A percentile compares a stretch with the other conserved stretches of the same genome.
Conservation (phyloP, 495 filamentous ascomycete genomes). For the Penicillium goetzii region DNA sequence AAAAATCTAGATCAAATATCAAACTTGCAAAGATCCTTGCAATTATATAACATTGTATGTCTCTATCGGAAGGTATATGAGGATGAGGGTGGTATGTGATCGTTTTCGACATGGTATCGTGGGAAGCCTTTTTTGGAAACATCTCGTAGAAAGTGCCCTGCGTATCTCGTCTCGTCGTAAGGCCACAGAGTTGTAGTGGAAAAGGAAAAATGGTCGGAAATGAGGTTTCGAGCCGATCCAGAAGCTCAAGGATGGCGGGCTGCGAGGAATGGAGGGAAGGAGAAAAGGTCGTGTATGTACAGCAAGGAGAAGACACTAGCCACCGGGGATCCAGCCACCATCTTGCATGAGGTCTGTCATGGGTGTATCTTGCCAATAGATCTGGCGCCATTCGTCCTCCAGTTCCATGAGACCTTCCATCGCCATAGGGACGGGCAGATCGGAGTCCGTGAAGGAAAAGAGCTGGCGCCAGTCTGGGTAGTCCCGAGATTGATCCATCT, state of each 20-base stretch:
- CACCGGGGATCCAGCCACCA: constrained; percentile 43
- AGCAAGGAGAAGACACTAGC: constrained; percentile 19
- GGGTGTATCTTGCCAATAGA: constrained; percentile 53
- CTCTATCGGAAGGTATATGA: constrained; percentile 25
- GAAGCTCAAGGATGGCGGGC: not conserved
- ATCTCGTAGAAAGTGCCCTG: constrained; percentile 24
- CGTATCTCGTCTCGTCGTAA: constrained; percentile 35
- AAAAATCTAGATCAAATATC: not conserved
- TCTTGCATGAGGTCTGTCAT: constrained; percentile 52
- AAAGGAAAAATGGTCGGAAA: constrained; percentile 5
- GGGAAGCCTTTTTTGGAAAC: constrained; percentile 14
- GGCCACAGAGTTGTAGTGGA: constrained; percentile 12
- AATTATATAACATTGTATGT: constrained; percentile 32
- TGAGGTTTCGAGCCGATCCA: not conserved
- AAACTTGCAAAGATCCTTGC: constrained; percentile 11
- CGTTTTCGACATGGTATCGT: constrained; percentile 34
- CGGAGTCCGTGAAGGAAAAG: constrained; percentile 49
- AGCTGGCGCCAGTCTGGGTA: constrained; percentile 52
- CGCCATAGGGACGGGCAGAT: constrained; percentile 45
- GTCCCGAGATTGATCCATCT: constrained; percentile 43
- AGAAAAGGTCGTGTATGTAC: constrained; percentile 9
- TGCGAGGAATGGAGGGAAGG: not conserved
- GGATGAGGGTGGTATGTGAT: constrained; percentile 21
- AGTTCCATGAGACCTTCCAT: constrained; percentile 48
- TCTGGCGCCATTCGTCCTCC: constrained; percentile 54